Base-by-base conservation (phyloP, 768 basidiomycete species). In the Boletellus ananiceps region DNA sequence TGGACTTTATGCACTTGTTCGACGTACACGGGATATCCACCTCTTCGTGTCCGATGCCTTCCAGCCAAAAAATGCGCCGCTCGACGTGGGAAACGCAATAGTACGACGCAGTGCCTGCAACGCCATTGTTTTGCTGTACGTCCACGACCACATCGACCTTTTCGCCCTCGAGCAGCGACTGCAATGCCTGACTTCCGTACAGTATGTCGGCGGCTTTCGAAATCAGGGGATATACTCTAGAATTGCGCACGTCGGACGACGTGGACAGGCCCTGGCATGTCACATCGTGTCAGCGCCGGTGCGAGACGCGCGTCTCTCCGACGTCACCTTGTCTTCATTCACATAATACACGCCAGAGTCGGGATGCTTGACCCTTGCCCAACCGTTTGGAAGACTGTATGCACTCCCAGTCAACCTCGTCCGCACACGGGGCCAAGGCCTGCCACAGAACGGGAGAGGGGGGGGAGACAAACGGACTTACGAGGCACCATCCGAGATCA, bases 311-410 rank as follows among this genome's bases (percentile, higher is more conserved):
- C 39, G n/a, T 15, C 27, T 4, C 2, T n/a, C 19, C 2, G 13
- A 44, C 54, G 12, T n/a, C 8, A 71, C 71, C 58, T 60, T 65
- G 16, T 68, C 66, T 38, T 51, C 21, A 27, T 71, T 46, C 27
- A 59, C 60, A 44, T 66, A 72, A 35, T 65, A 68, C 11, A 56
- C 53, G 13, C 64, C 68, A n/a, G 55, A 58, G 15, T 71, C 70
- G 9, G 64, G 67, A 44, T 71, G 69, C 14, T 42, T 54, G 40
- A 62, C 32, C 47, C 39, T 54, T n/a, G 19, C 34, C 70, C 70
- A 71, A 14, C 58, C 69, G 9, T 14, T 9, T 5, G 59, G 55
- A 35, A 52, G 46, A 18, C 57, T 57, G 19, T 19, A 25, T 25
- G 7, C 29, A 38, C 9, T 8, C 9, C n/a, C 37, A n/a, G 40